phyloP scores from a whole-genome alignment of 345 rosid genomes.

The Ailanthus altissimus region DNA sequence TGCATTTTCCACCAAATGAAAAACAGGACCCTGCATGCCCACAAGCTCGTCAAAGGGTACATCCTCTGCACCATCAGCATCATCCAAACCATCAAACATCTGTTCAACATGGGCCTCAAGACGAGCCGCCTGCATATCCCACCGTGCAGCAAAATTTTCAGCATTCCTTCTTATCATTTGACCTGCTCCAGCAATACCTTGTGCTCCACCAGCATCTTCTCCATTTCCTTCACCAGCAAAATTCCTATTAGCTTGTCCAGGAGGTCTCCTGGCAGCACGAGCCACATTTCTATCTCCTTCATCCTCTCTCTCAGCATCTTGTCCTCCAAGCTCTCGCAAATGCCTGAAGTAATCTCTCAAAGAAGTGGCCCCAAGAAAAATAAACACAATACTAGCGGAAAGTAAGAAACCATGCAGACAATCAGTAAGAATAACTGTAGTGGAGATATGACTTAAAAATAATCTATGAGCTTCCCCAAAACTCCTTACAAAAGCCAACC shows the following conservation, averaged over 20 bases:
- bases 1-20: constrained; percentile 99
- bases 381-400: constrained; percentile 95
- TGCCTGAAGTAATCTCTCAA: constrained; percentile 95
- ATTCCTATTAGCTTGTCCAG: constrained; percentile 78
- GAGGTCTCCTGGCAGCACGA: constrained; percentile 75
- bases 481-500: constrained; percentile 89
- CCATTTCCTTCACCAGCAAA: constrained; percentile 73
- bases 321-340: constrained; percentile 92
- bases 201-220: constrained; percentile 79
- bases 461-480: constrained; percentile 91
- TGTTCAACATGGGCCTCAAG: constrained; percentile 99
- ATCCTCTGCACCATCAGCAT: constrained; percentile 99
- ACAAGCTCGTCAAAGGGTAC: constrained; percentile 99
- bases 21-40: constrained; percentile 99
- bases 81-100: constrained; percentile 98
- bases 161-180: constrained; percentile 79
- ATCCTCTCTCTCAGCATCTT: constrained; percentile 91
- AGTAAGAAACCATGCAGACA: constrained; percentile 98
- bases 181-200: constrained; percentile 79
- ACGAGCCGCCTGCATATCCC: constrained; percentile 99
- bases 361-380: constrained; percentile 95
- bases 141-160: constrained; percentile 94
- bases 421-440: constrained; percentile 86
- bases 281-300: constrained; percentile 93
- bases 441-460: constrained; percentile 86